Base-by-base conservation (phyloP, 306 rosid genomes). In the Sicyos baderoa region DNA sequence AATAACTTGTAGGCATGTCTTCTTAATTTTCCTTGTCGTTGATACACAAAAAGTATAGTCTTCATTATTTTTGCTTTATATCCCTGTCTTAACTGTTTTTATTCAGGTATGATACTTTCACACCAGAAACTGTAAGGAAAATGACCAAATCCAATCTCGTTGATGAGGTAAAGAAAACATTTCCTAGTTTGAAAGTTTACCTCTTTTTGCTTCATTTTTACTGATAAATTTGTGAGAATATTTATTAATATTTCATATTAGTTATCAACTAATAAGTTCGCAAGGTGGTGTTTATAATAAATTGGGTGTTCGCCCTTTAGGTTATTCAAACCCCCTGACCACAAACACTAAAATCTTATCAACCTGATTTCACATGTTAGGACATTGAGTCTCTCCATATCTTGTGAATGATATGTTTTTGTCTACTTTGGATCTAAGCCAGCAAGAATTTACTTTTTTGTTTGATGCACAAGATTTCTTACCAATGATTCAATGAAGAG, bases 81-180 rank as follows among this genome's bases (percentile, higher is more conserved):
- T 69, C 67, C 68, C 40, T 74, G 25, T 29, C 72, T 74, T 25
- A 4, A 48, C 70, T 70, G 70, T 72, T 77, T 23, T 62, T 52
- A 76, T 82, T 70, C 81, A 91, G 97, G 85, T 91, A 91, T 17
- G 79, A 87, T 69, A 91, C 97, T 74, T 91, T 91, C 81, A 72
- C 97, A 55, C 95, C 95, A 5, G 96, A 91, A 65, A 62, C 80
- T 9, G 97, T 91, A 82, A 88, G 85, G 90, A 88, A 87, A 79
- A 81, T 89, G 96, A 94, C 96, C 47, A 88, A 85, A 80, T 48
- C 87, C n/a, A 87, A 84, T 81, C 96, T 91, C 76, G 89, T 89
- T 69, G 88, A 89, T 65, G 96, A 91, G 96, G 97, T 91, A 63
- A 79, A 52, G 40, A 55, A 45, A 68, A 63, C 73, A 44, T 44